phyloP scores from a whole-genome alignment of 164 flowering plant genomes.

The Platanus orientalis region DNA sequence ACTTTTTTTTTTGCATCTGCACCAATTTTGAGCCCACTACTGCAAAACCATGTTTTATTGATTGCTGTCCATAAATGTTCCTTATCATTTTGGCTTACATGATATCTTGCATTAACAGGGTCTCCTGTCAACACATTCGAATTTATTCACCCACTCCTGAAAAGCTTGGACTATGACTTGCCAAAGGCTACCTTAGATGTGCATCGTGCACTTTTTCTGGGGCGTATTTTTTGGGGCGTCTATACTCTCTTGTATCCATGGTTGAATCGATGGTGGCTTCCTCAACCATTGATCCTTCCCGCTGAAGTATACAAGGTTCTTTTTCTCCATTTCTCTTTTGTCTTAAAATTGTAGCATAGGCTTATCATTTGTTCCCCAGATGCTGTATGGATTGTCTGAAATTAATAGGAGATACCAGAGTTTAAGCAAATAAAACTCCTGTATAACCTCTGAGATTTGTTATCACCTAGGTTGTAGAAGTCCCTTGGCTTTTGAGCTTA shows the following conservation, averaged over 20 bases:
- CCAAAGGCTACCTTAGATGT: conserved; percentile 59
- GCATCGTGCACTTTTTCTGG: conserved; percentile 51
- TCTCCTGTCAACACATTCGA: conserved; percentile 77
- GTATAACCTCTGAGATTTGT: not conserved
- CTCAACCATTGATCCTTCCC: conserved; percentile 88
- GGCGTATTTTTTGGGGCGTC: conserved; percentile 38
- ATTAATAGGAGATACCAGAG: not conserved
- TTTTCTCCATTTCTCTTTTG: not conserved
- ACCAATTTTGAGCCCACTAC: no score
- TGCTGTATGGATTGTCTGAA: not conserved
- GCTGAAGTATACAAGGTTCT: conserved; percentile 90
- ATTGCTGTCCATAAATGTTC: not conserved
- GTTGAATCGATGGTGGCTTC: conserved; percentile 76
- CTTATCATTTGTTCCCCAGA: not conserved
- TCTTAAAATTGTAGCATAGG: not conserved
- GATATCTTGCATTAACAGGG: conserved; percentile 41
- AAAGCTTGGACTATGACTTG: conserved; percentile 67
- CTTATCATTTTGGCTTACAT: not conserved
- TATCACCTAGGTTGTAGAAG: not conserved
- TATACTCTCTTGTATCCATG: conserved; percentile 79
- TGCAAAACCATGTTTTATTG: not conserved
- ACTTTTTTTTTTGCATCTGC: no score
- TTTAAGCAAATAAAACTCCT: not conserved
- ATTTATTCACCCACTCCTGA: conserved; percentile 63
- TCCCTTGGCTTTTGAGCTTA: not conserved